Evolutionary conservation across 2,329 filamentous ascomycete genomes (phyloP), one percentile per base, ranked within the genome.

Genomic region (Drechmeria coniospora): DNA sequence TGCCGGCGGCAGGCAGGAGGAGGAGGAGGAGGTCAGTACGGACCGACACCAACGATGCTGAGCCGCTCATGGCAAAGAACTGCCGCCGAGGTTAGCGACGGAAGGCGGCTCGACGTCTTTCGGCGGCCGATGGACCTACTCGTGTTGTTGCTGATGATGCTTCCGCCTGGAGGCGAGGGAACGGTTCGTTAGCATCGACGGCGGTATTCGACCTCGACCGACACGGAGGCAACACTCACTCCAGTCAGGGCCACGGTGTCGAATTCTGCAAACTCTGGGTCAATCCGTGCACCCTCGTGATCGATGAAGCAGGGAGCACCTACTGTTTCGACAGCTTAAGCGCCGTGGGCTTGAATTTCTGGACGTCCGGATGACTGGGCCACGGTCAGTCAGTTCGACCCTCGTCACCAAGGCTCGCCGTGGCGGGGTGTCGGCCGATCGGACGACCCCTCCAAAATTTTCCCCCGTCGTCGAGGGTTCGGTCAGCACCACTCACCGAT

Each of bases 211-310:
- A n/a, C n/a, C n/a, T n/a, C n/a, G n/a, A n/a, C n/a, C n/a, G n/a
- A n/a, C n/a, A n/a, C n/a, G n/a, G 25, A 29, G 21, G 30, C 29
- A 25, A 29, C 26, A 72, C 80, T 78, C 65, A 90, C 83, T 93
- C 90, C 90, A 98, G 65, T 98, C 90, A 47, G 90, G 90, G 45
- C 90, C 90, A 57, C 90, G 78, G 61, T 98, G 90, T 46, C 92
- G 84, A 51, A 94, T 72, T 52, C 83, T 92, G 53, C 22, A 23
- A 26, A 13, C 4, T 6, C 21, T 20, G 16, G 13, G 31, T 43
- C 35, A 43, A 32, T 28, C 18, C 11, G 10, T 20, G 12, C 6
- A n/a, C n/a, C n/a, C n/a, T 5, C 8, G 14, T 21, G 8, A 16
- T 14, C 7, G 6, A n/a, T 2, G 4, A 8, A n/a, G 15, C 6